Evolutionary conservation across 2,329 filamentous ascomycete genomes (phyloP).

Genomic region (Parafenestella ontariensis): DNA sequence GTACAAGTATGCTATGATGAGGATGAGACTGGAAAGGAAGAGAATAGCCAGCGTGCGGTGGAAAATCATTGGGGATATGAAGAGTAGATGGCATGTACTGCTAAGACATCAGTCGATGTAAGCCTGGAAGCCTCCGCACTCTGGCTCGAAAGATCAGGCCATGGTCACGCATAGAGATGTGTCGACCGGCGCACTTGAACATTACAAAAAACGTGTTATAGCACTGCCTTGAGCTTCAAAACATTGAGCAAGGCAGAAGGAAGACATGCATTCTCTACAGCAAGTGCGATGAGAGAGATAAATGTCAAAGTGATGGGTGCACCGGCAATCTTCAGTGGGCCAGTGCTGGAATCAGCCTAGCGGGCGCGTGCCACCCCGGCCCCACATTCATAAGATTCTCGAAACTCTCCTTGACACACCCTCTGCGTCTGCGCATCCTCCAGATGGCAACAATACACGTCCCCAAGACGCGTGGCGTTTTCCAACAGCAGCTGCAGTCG

Average conservation of each 20-base stretch:
- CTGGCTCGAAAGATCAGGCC: constrained; percentile 15
- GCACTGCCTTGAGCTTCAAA: background rate
- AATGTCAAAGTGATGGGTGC: background rate
- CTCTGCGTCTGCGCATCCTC: constrained; percentile 24
- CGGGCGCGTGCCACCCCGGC: constrained; percentile 11
- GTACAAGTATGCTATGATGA: constrained; percentile 10
- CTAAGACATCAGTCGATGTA: constrained; percentile 6
- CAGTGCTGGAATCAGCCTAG: constrained; percentile 3
- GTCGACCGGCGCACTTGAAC: background rate
- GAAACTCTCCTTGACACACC: constrained; percentile 37
- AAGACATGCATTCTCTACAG: background rate
- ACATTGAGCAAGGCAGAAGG: background rate
- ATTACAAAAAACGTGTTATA: background rate
- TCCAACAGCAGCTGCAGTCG: constrained; percentile 8
- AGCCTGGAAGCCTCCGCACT: background rate
- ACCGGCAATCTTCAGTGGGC: background rate
- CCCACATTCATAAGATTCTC: constrained; percentile 9
- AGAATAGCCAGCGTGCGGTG: background rate
- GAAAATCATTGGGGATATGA: constrained; percentile 5
- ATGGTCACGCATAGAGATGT: constrained; percentile 6
- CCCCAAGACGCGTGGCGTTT: constrained; percentile 4
- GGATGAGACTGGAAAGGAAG: background rate
- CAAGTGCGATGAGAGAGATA: background rate
- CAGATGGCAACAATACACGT: constrained; percentile 40
- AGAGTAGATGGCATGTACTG: background rate